Evolutionary conservation across 805 yeast species (phyloP).

Genomic region (Ogataea naganishii): DNA sequence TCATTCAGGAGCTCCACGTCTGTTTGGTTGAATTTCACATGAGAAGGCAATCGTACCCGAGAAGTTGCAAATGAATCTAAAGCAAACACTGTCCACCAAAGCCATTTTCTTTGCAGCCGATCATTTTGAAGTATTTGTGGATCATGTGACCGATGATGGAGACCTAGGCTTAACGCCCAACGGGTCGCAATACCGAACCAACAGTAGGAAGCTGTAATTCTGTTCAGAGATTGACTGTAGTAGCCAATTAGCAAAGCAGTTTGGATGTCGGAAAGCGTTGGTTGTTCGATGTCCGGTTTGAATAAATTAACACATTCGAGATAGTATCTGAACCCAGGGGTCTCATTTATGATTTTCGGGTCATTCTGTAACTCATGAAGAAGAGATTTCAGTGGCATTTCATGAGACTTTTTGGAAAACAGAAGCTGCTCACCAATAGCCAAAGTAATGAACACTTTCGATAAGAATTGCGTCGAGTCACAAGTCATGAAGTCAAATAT

Average conservation of each 20-base stretch:
- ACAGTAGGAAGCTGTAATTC: slow-evolving; percentile 25
- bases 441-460: slow-evolving; percentile 13
- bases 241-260: slow-evolving; percentile 25
- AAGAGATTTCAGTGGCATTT: slow-evolving; percentile 8
- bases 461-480: slow-evolving; percentile 9
- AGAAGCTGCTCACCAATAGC: slow-evolving; percentile 17
- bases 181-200: slow-evolving; percentile 28
- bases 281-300: slow-evolving; percentile 21
- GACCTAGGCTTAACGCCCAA: slow-evolving; percentile 21
- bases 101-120: slow-evolving; percentile 23
- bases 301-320: slow-evolving; percentile 17
- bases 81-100: slow-evolving; percentile 32
- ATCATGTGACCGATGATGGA: slow-evolving; percentile 19
- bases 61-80: slow-evolving; percentile 29
- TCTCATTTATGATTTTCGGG: slow-evolving; percentile 5
- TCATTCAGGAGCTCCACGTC: slow-evolving; percentile 20
- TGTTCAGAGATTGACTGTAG: slow-evolving; percentile 27
- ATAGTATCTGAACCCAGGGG: slow-evolving; percentile 23
- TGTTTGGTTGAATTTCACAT: slow-evolving; percentile 23
- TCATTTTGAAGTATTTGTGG: slow-evolving; percentile 9
- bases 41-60: slow-evolving; percentile 27
- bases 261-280: slow-evolving; percentile 23
- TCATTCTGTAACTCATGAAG: slow-evolving; percentile 7
- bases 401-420: slow-evolving; percentile 14
- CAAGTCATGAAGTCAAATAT: slow-evolving; percentile 13